Evolutionary conservation across 805 yeast genomes (phyloP).

Genomic region (Tetrapisispora iriomotensis): DNA sequence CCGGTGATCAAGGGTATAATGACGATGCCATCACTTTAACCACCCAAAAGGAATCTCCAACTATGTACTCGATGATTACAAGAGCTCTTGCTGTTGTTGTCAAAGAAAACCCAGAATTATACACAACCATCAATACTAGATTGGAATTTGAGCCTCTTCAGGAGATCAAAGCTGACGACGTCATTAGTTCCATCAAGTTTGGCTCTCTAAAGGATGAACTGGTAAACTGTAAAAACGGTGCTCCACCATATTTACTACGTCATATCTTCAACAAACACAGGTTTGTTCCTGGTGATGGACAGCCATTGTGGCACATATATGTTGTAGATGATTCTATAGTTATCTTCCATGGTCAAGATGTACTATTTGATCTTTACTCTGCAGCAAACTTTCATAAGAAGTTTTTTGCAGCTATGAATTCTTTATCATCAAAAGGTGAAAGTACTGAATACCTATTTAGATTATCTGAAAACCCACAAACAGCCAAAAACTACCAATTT

Average conservation of each 20-base stretch:
- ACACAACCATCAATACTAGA: constrained; percentile 16
- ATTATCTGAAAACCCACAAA: neutral
- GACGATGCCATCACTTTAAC: constrained; percentile 20
- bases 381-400: constrained; percentile 23
- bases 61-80: constrained; percentile 11
- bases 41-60: constrained; percentile 13
- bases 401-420: constrained; percentile 7
- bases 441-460: neutral
- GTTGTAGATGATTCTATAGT: constrained; percentile 20
- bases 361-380: constrained; percentile 24
- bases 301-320: constrained; percentile 23
- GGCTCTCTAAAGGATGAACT: constrained; percentile 20
- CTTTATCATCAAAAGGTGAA: neutral
- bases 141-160: constrained; percentile 17
- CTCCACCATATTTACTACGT: constrained; percentile 25
- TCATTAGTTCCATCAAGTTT: constrained; percentile 18
- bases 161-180: constrained; percentile 15
- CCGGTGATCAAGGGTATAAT: neutral
- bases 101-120: constrained; percentile 16
- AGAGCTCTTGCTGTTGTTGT: constrained; percentile 17
- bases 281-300: constrained; percentile 15
- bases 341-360: constrained; percentile 26
- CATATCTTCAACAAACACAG: constrained; percentile 21
- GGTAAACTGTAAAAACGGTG: constrained; percentile 24
- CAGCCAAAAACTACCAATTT: constrained; percentile 1